Base-by-base conservation (phyloP, 106 monocot genomes). In the Acanthochlamys bracteata region DNA sequence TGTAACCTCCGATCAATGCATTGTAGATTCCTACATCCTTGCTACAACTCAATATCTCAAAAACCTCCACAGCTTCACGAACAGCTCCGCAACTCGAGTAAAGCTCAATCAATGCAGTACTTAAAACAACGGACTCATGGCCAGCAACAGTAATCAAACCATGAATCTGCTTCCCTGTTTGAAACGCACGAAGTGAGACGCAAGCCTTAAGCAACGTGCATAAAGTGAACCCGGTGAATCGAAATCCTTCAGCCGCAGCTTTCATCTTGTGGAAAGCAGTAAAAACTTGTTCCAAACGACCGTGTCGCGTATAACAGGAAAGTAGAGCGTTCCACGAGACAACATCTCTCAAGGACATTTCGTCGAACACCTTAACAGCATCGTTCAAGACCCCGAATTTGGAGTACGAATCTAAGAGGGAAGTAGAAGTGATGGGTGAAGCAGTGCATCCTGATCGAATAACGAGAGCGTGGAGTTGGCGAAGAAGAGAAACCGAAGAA, bases 321-420 rank as follows among this genome's bases (percentile, higher is more conserved):
- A 82, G 53, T 53, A 86, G 76, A 4, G 76, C 73, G 70, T 86
- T 86, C 73, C 76, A 82, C 0, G 79, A 51, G 47, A 79, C 65
- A 40, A 66, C 27, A 20, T 86, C 86, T 24, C 65, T 69, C 0
- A 13, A 2, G 42, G 65, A 61, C 76, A 86, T 86, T 79, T 79
- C 86, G 43, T 80, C 71, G 68, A 84, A 84, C 67, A 84, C 14
- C 10, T 13, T 24, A 45, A 73, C 17, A 13, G 76, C 79, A 27
- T 73, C 71, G 55, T 16, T 13, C 15, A 61, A 49, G 25, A 1
- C 57, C 43, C 67, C 71, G 52, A 33, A 68, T 24, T 63, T 76
- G 20, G 75, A 65, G 63, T 84, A 79, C 39, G 59, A 15, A 4
- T 53, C 39, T 21, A 84, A 69, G 24, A 84, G 72, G 68, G 84